Base-by-base conservation (phyloP, 306 rosid genomes). In the Alnus rubra region DNA sequence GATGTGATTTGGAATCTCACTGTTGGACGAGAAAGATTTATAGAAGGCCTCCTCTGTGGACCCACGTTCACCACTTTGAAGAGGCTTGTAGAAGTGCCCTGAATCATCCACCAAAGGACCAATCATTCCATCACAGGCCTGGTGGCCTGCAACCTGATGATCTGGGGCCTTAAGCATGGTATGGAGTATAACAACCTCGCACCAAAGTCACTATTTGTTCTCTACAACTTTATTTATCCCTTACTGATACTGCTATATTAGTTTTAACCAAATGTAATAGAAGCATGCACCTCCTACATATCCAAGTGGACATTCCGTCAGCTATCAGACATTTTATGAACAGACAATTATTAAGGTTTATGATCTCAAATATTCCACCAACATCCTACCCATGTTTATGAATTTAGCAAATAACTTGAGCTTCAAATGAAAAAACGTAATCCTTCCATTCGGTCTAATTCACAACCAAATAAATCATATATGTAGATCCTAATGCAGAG, bases 61-160 rank as follows among this genome's bases (percentile, higher is more conserved):
- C 44, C 98, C 97, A 0, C 97, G 89, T 0, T 68, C 75, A 64
- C 47, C 88, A 65, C 71, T 79, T 73, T 94, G 97, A 45, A 94
- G 92, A 74, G 98, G 98, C 82, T 95, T 95, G 85, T 86, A 95
- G 89, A 91, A 95, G 50, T 50, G 78, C 52, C 98, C 98, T 1
- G 90, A 84, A 79, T 84, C 92, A 75, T 95, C 98, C 0, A 91
- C 4, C 1, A 91, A 90, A 23, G 98, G 98, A 63, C 98, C 98
- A 6, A 92, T 67, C 5, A 12, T 2, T n/a, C 97, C 98, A 50
- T 70, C 47, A 73, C 54, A 2, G 3, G 95, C 93, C 68, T 33
- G 62, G 82, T 95, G 98, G 8, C 98, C 98, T 7, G 94, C 98
- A 58, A 92, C 98, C 81, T 95, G 98, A 86, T 95, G 95, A 48